Conservation (phyloP, 2,329 filamentous ascomycete species). For the Penicillium sp. region DNA sequence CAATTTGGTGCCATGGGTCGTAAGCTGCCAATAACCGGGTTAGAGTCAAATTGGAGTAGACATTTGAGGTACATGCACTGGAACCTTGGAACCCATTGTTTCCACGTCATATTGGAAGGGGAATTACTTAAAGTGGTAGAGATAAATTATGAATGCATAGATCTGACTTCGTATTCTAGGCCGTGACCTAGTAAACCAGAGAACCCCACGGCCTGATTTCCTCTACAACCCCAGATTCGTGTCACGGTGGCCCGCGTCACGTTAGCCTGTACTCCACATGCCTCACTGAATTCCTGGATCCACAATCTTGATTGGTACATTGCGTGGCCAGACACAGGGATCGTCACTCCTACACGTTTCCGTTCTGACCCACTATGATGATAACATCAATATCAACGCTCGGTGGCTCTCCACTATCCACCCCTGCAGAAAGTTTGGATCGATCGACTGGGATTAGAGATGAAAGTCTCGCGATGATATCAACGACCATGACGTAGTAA, state of each 20-base stretch:
- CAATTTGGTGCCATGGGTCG: conserved; percentile 5
- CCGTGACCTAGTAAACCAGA: not conserved
- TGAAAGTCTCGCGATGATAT: conserved; percentile 18
- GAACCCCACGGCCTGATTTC: too few relatives aligned
- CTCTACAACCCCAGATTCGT: not conserved
- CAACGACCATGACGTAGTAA: conserved; percentile 23
- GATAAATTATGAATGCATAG: not conserved
- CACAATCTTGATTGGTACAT: not conserved
- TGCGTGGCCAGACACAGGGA: conserved; percentile 2
- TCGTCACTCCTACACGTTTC: conserved; percentile 6
- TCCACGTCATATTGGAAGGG: not conserved
- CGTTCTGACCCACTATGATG: conserved; percentile 17
- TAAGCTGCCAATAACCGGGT: conserved; percentile 9
- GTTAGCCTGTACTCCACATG: conserved; percentile 12
- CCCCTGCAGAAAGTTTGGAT: conserved; percentile 14
- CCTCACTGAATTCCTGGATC: conserved; percentile 6
- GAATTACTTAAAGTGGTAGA: not conserved
- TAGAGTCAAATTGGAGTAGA: not conserved
- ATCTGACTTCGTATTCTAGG: not conserved
- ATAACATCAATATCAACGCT: conserved; percentile 2
- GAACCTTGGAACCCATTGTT: not conserved
- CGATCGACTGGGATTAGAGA: conserved; percentile 12
- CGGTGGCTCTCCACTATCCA: conserved; percentile 14
- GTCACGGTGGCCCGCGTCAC: conserved; percentile 6
- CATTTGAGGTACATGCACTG: not conserved